Conservation (phyloP, 2,329 filamentous ascomycete species). For the Phaeosphaeria sp. region DNA sequence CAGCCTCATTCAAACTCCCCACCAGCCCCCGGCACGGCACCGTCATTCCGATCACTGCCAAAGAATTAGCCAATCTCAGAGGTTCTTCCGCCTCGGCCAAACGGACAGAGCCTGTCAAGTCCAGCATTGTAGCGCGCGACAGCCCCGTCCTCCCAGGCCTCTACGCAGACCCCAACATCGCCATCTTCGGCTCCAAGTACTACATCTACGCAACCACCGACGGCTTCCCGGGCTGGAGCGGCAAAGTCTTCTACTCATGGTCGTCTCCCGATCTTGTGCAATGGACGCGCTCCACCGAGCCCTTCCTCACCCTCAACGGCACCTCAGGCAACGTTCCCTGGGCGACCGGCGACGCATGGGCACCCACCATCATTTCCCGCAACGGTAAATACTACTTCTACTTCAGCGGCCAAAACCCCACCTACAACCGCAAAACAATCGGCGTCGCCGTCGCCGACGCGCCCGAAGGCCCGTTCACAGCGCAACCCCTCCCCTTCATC, state of each 20-base stretch:
- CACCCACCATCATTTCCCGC: conserved; percentile 34
- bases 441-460: conserved; percentile 33
- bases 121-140: neutral
- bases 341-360: conserved; percentile 38
- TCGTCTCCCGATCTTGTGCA: conserved; percentile 31
- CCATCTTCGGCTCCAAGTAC: conserved; percentile 30
- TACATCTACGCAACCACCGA: conserved; percentile 40
- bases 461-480: conserved; percentile 32
- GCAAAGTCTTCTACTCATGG: conserved; percentile 37
- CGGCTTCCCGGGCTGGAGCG: conserved; percentile 34
- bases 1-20: conserved; percentile 56
- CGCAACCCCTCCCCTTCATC: conserved; percentile 34
- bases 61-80: conserved; percentile 50
- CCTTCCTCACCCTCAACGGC: conserved; percentile 37
- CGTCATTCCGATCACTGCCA: conserved; percentile 59
- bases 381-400: conserved; percentile 37
- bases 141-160: conserved; percentile 32
- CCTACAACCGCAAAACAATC: conserved; percentile 36
- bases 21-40: conserved; percentile 62
- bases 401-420: conserved; percentile 35
- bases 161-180: conserved; percentile 39
- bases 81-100: conserved; percentile 8
- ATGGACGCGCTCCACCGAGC: conserved; percentile 29
- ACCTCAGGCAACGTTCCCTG: conserved; percentile 37
- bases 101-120: neutral